Base-by-base conservation (phyloP, 768 basidiomycete genomes). In the Podaxis sp. region DNA sequence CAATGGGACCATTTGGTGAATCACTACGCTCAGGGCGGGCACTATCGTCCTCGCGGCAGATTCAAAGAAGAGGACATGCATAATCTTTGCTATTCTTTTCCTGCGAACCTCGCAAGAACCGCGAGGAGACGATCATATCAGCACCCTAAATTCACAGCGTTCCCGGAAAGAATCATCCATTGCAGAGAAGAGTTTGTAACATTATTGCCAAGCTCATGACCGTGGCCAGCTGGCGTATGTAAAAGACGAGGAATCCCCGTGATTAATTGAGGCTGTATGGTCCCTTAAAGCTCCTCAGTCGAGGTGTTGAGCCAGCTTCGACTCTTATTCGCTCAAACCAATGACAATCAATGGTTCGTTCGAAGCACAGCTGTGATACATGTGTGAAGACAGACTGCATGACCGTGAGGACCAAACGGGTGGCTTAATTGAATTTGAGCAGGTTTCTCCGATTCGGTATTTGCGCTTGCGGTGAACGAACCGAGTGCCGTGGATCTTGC, bases 361-460 rank as follows among this genome's bases (percentile, higher is more conserved):
- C 25, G 52, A 54, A 54, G 33, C 52, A 33, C 43, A 46, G 43
- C 9, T n/a, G 43, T 19, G 43, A 22, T 19, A 9, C n/a, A n/a
- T 36, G 52, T n/a, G 52, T 54, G 52, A 15, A 13, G 40, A 43
- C 22, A 29, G 27, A 13, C 19, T 13, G 12, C 13, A 46, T 27
- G 55, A 41, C 17, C 38, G 25, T 25, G 55, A 29, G 41, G 24
- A 57, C 40, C 41, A 36, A 49, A 24, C 43, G 22, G 13, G 25
- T 27, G 37, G 22, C 29, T 36, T 8, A 9, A 33, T 33, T 47
- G n/a, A 36, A 43, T 52, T 38, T 29, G 29, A 37, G 17, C 29
- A 40, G 19, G 25, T 46, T 59, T 51, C 27, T 52, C 58, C 58
- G 59, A 60, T 25, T 60, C 59, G 59, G 59, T 41, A 12, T 54